These are phyloP conservation scores for Chrysoporthe cubensis DNA, from an alignment of 2,329 filamentous ascomycete genomes.

Conservation along the genomic window DNA sequence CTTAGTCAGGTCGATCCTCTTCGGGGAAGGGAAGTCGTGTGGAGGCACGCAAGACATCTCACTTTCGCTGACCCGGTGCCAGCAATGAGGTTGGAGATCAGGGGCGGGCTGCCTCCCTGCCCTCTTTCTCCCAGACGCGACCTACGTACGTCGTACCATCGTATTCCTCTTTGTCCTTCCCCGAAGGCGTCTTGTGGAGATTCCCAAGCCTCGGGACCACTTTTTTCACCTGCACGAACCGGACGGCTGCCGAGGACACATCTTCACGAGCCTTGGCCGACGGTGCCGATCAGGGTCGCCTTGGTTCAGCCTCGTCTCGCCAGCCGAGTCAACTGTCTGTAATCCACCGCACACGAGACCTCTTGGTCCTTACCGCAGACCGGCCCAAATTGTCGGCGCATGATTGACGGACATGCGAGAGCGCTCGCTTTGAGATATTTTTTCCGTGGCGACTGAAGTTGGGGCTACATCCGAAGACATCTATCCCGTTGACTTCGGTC, in stretches of 20 bases:
- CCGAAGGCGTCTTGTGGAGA: conserved; percentile 1
- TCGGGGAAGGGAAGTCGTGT: conserved; percentile 4
- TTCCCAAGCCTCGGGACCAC: background rate
- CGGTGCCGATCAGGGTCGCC: conserved; percentile 5
- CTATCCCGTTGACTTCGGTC: background rate
- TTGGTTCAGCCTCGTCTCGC: conserved; percentile 7
- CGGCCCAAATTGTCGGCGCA: background rate
- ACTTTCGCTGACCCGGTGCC: conserved; percentile 17
- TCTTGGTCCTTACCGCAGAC: background rate
- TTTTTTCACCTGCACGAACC: conserved; percentile 5
- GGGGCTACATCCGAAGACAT: background rate
- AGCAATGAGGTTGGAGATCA: background rate
- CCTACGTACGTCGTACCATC: background rate
- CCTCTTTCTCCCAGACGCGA: background rate
- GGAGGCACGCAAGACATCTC: conserved; percentile 18
- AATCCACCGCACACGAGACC: background rate
- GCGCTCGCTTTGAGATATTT: too few relatives aligned
- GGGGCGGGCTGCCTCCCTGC: conserved; percentile 13
- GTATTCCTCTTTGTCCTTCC: background rate
- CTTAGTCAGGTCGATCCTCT: conserved; percentile 21
- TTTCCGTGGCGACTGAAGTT: background rate
- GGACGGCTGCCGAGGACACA: conserved; percentile 4
- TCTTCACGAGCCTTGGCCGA: background rate
- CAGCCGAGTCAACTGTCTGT: background rate
- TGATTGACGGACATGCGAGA: background rate